Base-by-base conservation (phyloP, 2,329 filamentous ascomycete species). In the Trichoderma asperellum region DNA sequence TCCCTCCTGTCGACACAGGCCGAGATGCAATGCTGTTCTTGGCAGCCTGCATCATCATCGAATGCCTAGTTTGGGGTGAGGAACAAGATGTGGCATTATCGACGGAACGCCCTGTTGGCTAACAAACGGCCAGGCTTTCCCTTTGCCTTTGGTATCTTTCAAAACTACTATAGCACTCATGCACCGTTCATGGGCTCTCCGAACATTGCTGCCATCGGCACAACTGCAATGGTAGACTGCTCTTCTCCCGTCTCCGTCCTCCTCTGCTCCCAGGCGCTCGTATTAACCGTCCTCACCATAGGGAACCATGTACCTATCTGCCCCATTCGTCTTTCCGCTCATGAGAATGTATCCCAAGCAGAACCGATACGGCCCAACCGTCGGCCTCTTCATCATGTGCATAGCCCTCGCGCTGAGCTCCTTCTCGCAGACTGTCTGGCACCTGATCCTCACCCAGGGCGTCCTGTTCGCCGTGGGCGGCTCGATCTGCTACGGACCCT, bases 111-210 rank as follows among this genome's bases (percentile, higher is more conserved):
- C 11, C 12, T 56, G 49, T 37, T 43, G 49, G 43, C 62, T 66
- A 35, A 66, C 64, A 21, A n/a, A 37, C 21, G 1, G 21, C 27
- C 35, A 90, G 88, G 88, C 2, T 90, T 91, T 70, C 85, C 87
- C 0, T 87, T 88, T 69, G 84, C 87, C 1, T 92, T 87, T 74
- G 89, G 89, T 57, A 84, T 92, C 40, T 91, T 92, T 74, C 88
- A 91, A 74, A 83, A 87, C 59, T 89, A 89, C 76, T 92, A 91
- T 76, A 84, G 80, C 47, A 83, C 81, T 1, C 82, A 88, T 60
- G 81, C 82, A 16, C 85, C 87, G 2, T 91, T 91, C 69, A 77
- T 78, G 2, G 81, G 81, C 8, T 79, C 81, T 0, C 79, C 81
- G 55, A 80, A 81, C 58, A 85, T 91, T 49, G 83, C 88, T 12